phyloP scores from a whole-genome alignment of 176 grass and related monocot genomes.

The Zizania latifolia region DNA sequence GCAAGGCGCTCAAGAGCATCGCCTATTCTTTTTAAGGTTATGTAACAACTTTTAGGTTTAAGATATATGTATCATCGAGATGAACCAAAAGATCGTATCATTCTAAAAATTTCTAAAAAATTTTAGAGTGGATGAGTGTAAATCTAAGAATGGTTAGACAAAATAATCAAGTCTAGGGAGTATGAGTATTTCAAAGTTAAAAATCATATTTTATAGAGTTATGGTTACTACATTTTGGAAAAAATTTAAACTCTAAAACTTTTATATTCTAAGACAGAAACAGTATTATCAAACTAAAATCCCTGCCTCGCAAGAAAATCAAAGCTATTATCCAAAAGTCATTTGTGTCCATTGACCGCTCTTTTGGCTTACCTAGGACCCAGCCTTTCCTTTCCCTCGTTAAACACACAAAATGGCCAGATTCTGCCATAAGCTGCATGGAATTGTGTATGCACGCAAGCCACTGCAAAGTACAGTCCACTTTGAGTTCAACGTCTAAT shows the following conservation, averaged over 20 bases:
- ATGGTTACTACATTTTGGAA: no score
- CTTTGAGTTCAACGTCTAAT: background rate
- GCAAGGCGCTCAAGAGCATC: background rate
- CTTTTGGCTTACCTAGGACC: slow-evolving; percentile 26
- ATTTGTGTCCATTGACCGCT: slow-evolving; percentile 29
- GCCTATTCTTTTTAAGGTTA: background rate
- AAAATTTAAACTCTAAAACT: no score
- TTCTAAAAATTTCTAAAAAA: no score
- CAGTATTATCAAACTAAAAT: background rate
- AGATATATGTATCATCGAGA: no score
- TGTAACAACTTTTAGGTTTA: no score
- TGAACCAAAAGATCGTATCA: no score
- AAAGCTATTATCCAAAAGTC: background rate
- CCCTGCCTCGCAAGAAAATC: background rate
- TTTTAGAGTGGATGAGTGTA: no score
- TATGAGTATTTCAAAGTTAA: no score
- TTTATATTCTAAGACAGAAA: no score
- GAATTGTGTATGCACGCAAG: background rate
- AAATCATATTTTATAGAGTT: no score
- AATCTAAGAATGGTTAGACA: no score
- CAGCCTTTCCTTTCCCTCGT: background rate
- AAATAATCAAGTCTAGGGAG: no score
- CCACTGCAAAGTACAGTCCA: background rate
- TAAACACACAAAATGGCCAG: background rate
- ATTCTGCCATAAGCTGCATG: slow-evolving; percentile 2